These are phyloP conservation scores for Dryadomyces quercus-mongolicae DNA, from an alignment of 2,329 filamentous ascomycete species.

Conservation along the genomic window DNA sequence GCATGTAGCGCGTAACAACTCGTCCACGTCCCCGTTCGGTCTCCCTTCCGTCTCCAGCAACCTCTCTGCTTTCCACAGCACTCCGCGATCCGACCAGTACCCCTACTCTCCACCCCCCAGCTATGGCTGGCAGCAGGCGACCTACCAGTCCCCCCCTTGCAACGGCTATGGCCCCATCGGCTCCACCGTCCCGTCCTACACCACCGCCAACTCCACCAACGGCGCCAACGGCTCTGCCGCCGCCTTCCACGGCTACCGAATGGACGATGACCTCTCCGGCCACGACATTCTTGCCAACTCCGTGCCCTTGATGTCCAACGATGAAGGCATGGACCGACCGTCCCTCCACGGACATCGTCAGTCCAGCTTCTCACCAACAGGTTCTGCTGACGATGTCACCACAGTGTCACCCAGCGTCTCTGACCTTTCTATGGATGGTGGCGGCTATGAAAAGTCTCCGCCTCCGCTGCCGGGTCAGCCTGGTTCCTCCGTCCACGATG, in stretches of 20 bases:
- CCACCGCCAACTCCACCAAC: slow-evolving; percentile 14
- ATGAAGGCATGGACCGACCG: background rate
- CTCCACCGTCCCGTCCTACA: slow-evolving; percentile 13
- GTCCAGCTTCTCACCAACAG: slow-evolving; percentile 41
- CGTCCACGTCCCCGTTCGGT: slow-evolving; percentile 12
- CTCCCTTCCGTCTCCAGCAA: slow-evolving; percentile 17
- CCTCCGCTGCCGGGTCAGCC: slow-evolving; percentile 14
- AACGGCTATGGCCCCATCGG: slow-evolving; percentile 9
- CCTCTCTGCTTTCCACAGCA: slow-evolving; percentile 26
- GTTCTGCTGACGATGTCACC: slow-evolving; percentile 46
- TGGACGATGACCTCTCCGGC: background rate
- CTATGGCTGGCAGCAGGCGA: slow-evolving; percentile 13
- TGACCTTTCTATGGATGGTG: slow-evolving; percentile 47
- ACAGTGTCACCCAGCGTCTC: slow-evolving; percentile 42
- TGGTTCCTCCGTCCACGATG: background rate
- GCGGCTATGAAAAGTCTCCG: slow-evolving; percentile 26
- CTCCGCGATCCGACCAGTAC: slow-evolving; percentile 5
- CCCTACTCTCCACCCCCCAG: slow-evolving; percentile 8
- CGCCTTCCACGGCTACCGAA: background rate
- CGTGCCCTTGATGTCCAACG: background rate
- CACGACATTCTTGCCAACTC: background rate
- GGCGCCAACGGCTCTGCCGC: background rate
- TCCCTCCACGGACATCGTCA: slow-evolving; percentile 34
- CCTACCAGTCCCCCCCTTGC: slow-evolving; percentile 11
- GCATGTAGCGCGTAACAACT: slow-evolving; percentile 26